Conservation (phyloP, 2,329 filamentous ascomycete species). For the Sporothrix dimorphospora region DNA sequence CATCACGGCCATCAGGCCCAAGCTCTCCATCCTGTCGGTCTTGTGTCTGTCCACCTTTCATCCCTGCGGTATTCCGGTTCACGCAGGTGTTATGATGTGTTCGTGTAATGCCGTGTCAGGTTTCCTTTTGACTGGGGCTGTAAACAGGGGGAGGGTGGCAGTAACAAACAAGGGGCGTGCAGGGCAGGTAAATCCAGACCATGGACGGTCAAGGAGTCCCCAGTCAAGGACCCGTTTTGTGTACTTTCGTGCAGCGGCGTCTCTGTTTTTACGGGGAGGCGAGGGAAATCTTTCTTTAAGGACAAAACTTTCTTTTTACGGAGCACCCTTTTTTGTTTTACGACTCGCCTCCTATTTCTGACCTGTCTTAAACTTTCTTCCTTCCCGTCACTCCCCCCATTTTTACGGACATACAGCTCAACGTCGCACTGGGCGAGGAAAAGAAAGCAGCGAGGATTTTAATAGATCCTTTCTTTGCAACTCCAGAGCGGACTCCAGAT, state of each 20-base stretch:
- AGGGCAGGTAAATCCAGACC: neutral
- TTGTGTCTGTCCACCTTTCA: neutral
- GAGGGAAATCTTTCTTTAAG: too few relatives aligned
- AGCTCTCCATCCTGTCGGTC: neutral
- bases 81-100: neutral
- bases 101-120: conserved; percentile 12
- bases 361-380: neutral
- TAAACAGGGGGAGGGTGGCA: neutral
- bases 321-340: neutral
- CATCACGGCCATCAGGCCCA: neutral
- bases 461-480: neutral
- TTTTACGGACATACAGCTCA: neutral
- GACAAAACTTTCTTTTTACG: neutral
- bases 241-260: neutral
- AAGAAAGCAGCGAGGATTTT: neutral
- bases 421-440: neutral
- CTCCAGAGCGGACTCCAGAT: neutral
- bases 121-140: conserved; percentile 1
- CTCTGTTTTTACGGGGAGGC: too few relatives aligned
- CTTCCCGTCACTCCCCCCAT: neutral
- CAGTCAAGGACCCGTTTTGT: neutral
- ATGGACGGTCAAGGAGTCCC: neutral
- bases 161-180: neutral
- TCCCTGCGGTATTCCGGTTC: conserved; percentile 2
- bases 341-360: neutral